Evolutionary conservation across 176 grass and related monocot species (phyloP), one percentile per base, ranked within the genome.

Genomic region (Alopecurus myosuroides): DNA sequence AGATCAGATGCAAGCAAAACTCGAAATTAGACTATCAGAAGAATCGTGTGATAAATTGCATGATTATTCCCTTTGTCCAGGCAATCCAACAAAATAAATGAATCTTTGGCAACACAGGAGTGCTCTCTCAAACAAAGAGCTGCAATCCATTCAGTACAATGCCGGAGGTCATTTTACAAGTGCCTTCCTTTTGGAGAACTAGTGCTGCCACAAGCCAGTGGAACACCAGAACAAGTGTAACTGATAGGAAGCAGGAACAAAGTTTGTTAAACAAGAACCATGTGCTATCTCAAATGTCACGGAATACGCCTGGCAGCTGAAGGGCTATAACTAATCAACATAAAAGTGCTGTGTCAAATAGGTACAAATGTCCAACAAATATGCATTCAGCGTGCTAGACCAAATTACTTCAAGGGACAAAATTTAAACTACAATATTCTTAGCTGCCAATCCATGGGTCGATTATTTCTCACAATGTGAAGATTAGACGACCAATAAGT

Each of bases 1-100:
- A 76, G 60, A 75, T 11, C 56, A 88, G 30, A 89, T 34, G 19
- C 14, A 81, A 58, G 39, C 5, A 81, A 26, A 85, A 37, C 34
- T 65, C 7, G 64, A 48, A 15, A 33, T 66, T 74, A 46, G 81
- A 72, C 67, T 72, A 85, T 74, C 63, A 40, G 28, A 42, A 80
- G 22, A 81, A 51, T 52, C 17, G 8, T 51, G 18, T 33, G 28
- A 7, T 20, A 44, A 74, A 52, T 52, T 53, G 56, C 56, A 14
- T 7, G 41, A 58, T 40, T 20, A 50, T 68, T 64, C 49, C 7
- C n/a, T 50, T 20, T 29, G 3, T 55, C 17, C 39, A 85, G 11
- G 36, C 44, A 81, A 3, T 41, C 45, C 36, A 85, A 68, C 3
- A 82, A 40, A 81, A 40, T 77, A 78, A 23, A 19, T 57, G 13